Base-by-base conservation (phyloP, 2,329 filamentous ascomycete species). In the Penicillium sp. region DNA sequence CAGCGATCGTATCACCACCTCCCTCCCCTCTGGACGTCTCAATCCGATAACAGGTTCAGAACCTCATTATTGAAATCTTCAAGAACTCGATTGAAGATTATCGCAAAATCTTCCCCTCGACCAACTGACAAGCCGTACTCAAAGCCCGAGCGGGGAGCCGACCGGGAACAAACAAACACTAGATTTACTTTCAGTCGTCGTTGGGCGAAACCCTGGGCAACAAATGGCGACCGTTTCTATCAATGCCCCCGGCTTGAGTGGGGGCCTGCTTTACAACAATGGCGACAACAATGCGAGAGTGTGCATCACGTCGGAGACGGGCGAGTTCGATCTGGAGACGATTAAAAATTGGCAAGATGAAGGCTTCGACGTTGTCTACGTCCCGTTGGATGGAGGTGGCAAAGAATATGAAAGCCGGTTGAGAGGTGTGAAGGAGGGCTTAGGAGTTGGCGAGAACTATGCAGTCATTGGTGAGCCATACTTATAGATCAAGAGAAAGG, bases 401-500 rank as follows among this genome's bases (percentile, higher is more conserved):
- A 82, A 85, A 63, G 77, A 80, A 14, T 80, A 84, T 64, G 77
- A 78, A n/a, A 78, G 81, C 51, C 78, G 78, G 56, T 69, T 88
- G 59, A 81, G 83, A 62, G 74, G 76, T 19, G 73, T 85, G 38
- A 83, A 82, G 55, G 83, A 86, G 43, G 78, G 79, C 10, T 78
- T 87, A 38, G 84, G 86, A 3, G 77, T 81, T 1, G 80, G 80
- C n/a, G 85, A 87, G 71, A 82, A 83, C 60, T 89, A 87, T 73
- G 86, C 82, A 3, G 83, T 89, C 65, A 81, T 89, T 72, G 85
- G 85, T 87, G 80, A 60, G 74, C 57, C 46, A 57, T 49, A 28
- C 6, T 14, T 19, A 10, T 1, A 38, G 8, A 25, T 8, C 4
- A 26, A 2, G 2, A 26, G 1, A 3, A 14, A 46, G 11, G 10